Base-by-base conservation (phyloP, 148 eudicot genomes). In the Pouteria glomerata region DNA sequence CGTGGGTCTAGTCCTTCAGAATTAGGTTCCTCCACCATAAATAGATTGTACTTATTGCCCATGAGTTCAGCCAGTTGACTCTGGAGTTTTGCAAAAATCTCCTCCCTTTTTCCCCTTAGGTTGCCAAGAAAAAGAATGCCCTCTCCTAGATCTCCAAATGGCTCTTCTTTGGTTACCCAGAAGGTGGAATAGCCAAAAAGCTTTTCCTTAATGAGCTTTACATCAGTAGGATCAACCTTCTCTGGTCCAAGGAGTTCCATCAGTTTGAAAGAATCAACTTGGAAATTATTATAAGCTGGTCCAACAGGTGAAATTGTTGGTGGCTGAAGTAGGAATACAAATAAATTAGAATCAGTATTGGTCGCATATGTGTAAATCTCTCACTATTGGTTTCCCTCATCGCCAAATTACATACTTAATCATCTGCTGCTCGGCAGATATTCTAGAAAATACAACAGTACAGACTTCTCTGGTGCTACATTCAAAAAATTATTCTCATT, bases 231-330 rank as follows among this genome's bases (percentile, higher is more conserved):
- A 80, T 96, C 97, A 77, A 96, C 99, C 81, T 84, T 96, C 55
- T 96, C 99, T 23, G 99, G 99, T 67, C 96, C 99, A 29, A 96
- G 92, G 66, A 96, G 90, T 80, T 96, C 99, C 97, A 96, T 90
- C 72, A 96, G 79, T 72, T 92, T 96, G 71, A 96, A 86, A 58
- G 99, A 96, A 77, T 96, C 99, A 41, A 88, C 85, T 80, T 96
- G 96, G 75, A 96, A 92, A 77, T 85, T 85, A 80, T 82, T 88
- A 80, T 80, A 87, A 56, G 89, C 73, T 47, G 91, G 83, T 79
- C 82, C 96, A 11, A 79, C 56, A 19, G 92, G 79, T 45, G 88
- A 84, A 72, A 84, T 72, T 58, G 85, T 63, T 2, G 90, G 80
- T 62, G 85, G 86, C 98, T 89, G 91, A 63, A 75, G 48, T 78